Evolutionary conservation across 2,329 filamentous ascomycete species (phyloP).

Genomic region (Thelonectria olida): DNA sequence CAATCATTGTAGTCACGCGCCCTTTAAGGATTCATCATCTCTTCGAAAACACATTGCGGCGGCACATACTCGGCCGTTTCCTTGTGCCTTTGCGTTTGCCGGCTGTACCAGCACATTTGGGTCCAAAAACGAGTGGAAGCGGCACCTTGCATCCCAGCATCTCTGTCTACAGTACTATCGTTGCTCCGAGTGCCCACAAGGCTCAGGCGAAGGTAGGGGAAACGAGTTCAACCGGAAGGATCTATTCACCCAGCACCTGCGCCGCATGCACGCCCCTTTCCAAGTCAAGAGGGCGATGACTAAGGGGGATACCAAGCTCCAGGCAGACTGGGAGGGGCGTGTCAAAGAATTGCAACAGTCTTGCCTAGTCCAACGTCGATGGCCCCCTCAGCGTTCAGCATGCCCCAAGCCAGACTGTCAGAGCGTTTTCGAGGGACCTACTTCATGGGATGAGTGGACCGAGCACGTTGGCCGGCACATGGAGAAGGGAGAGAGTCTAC

Average conservation of each 20-base stretch:
- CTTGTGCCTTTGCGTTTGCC: slow-evolving; percentile 86
- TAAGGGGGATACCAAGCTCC: slow-evolving; percentile 67
- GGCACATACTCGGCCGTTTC: slow-evolving; percentile 78
- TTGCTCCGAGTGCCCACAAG: slow-evolving; percentile 68
- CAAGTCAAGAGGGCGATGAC: slow-evolving; percentile 67
- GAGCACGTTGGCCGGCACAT: slow-evolving; percentile 93
- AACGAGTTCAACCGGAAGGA: slow-evolving; percentile 94
- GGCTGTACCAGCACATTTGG: slow-evolving; percentile 86
- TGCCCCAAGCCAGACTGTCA: slow-evolving; percentile 78
- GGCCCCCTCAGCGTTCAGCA: slow-evolving; percentile 75
- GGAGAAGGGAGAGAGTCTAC: slow-evolving; percentile 73
- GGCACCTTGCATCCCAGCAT: slow-evolving; percentile 91
- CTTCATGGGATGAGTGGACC: slow-evolving; percentile 89
- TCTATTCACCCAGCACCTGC: slow-evolving; percentile 91
- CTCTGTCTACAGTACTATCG: slow-evolving; percentile 74
- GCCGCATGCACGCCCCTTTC: slow-evolving; percentile 88
- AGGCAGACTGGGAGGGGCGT: slow-evolving; percentile 70
- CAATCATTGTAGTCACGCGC: slow-evolving; percentile 68
- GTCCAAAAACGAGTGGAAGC: slow-evolving; percentile 98
- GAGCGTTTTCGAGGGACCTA: slow-evolving; percentile 73
- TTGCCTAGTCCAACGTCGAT: slow-evolving; percentile 76
- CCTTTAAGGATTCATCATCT: slow-evolving; percentile 74
- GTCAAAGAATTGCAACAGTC: slow-evolving; percentile 76
- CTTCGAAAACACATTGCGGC: slow-evolving; percentile 74
- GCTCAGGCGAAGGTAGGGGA: slow-evolving; percentile 63